phyloP scores from a whole-genome alignment of 1,139 yeast genomes.

The Blastobotrys illinoisensis region DNA sequence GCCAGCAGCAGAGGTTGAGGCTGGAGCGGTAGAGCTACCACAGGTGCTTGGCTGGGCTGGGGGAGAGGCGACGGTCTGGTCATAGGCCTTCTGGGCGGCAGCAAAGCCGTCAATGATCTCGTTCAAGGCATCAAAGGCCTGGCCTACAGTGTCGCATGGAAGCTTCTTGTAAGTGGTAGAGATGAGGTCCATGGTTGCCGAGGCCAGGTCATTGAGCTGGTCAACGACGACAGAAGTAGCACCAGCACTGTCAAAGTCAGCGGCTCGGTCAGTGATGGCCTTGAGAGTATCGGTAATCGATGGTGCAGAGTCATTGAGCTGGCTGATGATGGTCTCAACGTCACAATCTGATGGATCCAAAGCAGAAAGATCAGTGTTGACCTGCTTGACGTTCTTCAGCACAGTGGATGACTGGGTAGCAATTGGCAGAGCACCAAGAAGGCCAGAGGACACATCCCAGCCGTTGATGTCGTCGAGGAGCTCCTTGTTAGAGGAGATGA shows the following conservation, averaged over 20 bases:
- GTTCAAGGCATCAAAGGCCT: conserved; percentile 1
- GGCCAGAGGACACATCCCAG: conserved; percentile 1
- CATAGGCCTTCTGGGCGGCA: background rate
- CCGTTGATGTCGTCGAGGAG: conserved; percentile 4
- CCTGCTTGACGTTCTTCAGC: conserved; percentile 6
- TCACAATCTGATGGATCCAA: conserved; percentile 3
- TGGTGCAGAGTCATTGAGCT: background rate
- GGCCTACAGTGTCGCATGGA: conserved; percentile 1
- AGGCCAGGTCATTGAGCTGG: conserved; percentile 1
- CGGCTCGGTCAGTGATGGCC: background rate
- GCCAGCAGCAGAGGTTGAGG: background rate
- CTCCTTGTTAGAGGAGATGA: conserved; percentile 1
- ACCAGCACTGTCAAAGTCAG: background rate
- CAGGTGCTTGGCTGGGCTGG: background rate
- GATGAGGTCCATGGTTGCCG: conserved; percentile 2
- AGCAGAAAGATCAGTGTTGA: conserved; percentile 3
- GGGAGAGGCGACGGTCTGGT: background rate
- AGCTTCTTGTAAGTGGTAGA: conserved; percentile 1
- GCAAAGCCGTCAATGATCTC: background rate
- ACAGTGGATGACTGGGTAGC: conserved; percentile 6
- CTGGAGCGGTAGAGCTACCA: background rate
- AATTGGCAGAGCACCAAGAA: conserved; percentile 10
- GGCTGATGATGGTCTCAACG: conserved; percentile 2
- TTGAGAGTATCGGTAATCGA: background rate
- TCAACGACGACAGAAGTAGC: background rate